Percentiles rank a stretch among this genome's conserved stretches.
phyloP scores from a whole-genome alignment of 2,329 filamentous ascomycete genomes.

The Fusarium sp. region DNA sequence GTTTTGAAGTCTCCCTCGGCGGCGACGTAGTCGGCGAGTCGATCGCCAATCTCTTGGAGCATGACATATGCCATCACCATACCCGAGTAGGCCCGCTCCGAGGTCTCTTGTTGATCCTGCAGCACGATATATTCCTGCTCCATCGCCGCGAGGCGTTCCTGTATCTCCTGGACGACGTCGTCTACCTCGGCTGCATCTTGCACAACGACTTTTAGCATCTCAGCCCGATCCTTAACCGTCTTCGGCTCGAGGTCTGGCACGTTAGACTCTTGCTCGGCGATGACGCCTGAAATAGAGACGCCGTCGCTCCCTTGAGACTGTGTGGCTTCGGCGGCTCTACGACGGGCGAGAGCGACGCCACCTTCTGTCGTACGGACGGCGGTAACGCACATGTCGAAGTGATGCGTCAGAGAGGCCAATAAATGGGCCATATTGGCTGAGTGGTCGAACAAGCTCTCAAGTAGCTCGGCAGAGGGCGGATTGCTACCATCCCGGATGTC shows the following conservation, averaged over 20 bases:
- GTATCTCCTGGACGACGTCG: conserved; percentile 77
- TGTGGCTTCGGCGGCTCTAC: conserved; percentile 75
- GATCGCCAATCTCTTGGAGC: conserved; percentile 75
- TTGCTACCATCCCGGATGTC: conserved; percentile 51
- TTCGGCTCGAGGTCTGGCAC: conserved; percentile 74
- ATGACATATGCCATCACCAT: conserved; percentile 74
- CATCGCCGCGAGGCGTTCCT: conserved; percentile 81
- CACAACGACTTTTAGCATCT: conserved; percentile 85
- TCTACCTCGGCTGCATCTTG: conserved; percentile 77
- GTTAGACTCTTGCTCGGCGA: conserved; percentile 68
- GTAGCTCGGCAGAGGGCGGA: conserved; percentile 64
- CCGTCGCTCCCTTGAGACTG: conserved; percentile 61
- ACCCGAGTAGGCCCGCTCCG: conserved; percentile 64
- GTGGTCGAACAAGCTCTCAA: conserved; percentile 76
- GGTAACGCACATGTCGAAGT: conserved; percentile 94
- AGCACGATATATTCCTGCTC: conserved; percentile 77
- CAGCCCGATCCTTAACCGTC: conserved; percentile 79
- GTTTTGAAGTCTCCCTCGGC: conserved; percentile 74
- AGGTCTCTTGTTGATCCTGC: conserved; percentile 69
- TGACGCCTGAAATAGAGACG: conserved; percentile 76
- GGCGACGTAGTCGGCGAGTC: conserved; percentile 74
- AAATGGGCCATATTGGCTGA: conserved; percentile 86
- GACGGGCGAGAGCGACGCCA: conserved; percentile 76
- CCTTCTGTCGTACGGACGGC: conserved; percentile 92
- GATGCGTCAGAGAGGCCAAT: conserved; percentile 82